Conservation (phyloP, 139 green algal genomes). For the Auxenochlorella pyrenoidosa region DNA sequence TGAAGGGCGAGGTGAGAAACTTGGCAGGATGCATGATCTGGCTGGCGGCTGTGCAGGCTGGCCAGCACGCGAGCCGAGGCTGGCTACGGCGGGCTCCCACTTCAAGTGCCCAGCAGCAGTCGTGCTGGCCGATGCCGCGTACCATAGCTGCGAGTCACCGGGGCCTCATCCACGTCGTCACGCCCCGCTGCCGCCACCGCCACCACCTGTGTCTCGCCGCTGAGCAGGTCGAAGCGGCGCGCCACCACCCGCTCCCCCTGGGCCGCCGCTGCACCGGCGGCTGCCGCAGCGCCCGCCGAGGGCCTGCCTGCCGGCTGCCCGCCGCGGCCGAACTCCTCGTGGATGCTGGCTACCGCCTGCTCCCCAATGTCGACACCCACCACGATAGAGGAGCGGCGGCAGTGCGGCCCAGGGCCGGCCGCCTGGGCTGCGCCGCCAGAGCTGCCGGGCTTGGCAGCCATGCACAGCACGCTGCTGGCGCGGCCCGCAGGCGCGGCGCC, state of each 20-base stretch:
- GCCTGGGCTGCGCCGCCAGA: neutral
- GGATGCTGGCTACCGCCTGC: neutral
- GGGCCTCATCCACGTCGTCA: neutral
- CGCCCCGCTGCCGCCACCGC: neutral
- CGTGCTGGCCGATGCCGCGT: neutral
- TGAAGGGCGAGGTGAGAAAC: neutral
- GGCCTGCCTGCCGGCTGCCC: neutral
- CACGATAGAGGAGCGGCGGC: neutral
- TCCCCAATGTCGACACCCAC: neutral
- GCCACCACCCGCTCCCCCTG: neutral
- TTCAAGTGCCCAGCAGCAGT: too few relatives aligned
- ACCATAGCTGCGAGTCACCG: neutral
- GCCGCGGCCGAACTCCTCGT: neutral
- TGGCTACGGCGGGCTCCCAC: too few relatives aligned
- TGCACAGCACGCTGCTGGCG: neutral
- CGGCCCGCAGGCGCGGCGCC: neutral
- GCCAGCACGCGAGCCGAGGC: too few relatives aligned
- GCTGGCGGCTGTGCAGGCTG: neutral
- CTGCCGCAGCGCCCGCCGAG: neutral
- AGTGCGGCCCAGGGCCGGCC: neutral
- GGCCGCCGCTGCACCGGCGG: too few relatives aligned
- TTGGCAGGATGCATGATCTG: too few relatives aligned
- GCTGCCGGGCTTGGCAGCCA: neutral
- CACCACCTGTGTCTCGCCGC: neutral
- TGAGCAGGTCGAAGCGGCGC: constrained; percentile 16